These are phyloP conservation scores for Globisporangium solare DNA, from an alignment of 352 stramenopile species.

Conservation along the genomic window DNA sequence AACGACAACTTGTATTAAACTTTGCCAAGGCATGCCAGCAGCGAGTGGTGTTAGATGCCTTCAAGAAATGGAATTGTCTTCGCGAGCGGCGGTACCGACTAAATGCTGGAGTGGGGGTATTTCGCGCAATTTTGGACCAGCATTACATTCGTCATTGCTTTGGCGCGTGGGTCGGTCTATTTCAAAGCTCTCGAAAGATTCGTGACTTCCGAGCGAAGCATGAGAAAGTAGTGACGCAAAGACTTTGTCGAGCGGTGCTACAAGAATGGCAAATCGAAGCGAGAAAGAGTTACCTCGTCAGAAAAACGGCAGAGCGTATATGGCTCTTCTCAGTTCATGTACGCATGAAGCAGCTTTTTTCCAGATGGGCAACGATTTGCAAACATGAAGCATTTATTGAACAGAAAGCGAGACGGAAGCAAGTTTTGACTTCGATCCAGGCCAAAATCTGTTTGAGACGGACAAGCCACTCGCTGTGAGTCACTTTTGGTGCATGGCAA, in stretches of 20 bases:
- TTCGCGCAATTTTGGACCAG: slow-evolving; percentile 4
- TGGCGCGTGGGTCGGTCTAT: slow-evolving; percentile 15
- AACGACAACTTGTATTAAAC: neutral
- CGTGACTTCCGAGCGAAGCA: slow-evolving; percentile 19
- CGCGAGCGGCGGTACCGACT: slow-evolving; percentile 1
- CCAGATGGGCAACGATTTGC: slow-evolving; percentile 20
- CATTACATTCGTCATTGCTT: slow-evolving; percentile 18
- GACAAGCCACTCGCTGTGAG: slow-evolving; percentile 20
- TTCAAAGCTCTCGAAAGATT: slow-evolving; percentile 12
- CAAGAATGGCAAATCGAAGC: slow-evolving; percentile 21
- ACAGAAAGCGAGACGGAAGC: slow-evolving; percentile 18
- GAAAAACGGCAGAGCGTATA: slow-evolving; percentile 28
- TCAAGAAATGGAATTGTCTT: slow-evolving; percentile 1
- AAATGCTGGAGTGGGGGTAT: neutral
- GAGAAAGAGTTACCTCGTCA: slow-evolving; percentile 23
- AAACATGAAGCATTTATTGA: slow-evolving; percentile 9
- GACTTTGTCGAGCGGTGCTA: slow-evolving; percentile 9
- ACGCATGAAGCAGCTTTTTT: slow-evolving; percentile 30
- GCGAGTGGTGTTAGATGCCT: neutral
- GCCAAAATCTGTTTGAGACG: slow-evolving; percentile 32
- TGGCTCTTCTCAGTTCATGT: slow-evolving; percentile 34
- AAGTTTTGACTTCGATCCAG: slow-evolving; percentile 27
- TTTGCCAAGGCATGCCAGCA: neutral
- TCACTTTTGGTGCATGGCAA: slow-evolving; percentile 29
- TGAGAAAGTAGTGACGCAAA: neutral